Percentiles rank a stretch among this genome's conserved stretches.
Evolutionary conservation across 164 flowering plant genomes (phyloP).

Genomic region (Platanus orientalis): DNA sequence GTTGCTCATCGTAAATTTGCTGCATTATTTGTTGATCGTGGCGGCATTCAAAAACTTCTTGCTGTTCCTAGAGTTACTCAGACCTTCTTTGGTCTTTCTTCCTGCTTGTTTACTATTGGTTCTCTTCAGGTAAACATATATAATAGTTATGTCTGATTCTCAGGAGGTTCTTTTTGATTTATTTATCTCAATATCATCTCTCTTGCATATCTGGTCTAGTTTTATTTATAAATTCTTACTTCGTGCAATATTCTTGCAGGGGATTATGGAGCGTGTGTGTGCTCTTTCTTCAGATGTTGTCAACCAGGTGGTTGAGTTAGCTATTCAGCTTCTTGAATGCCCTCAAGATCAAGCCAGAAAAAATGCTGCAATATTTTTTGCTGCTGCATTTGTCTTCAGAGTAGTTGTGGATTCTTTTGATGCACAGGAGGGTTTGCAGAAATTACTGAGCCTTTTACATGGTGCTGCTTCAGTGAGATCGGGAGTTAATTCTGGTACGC

Average conservation of each 20-base stretch:
- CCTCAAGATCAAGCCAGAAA: slow-evolving; percentile 86
- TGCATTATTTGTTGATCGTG: slow-evolving; percentile 91
- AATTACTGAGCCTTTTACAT: slow-evolving; percentile 60
- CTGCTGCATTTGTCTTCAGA: slow-evolving; percentile 86
- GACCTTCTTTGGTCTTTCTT: slow-evolving; percentile 86
- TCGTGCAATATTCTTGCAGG: slow-evolving; percentile 39
- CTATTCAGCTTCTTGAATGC: slow-evolving; percentile 86
- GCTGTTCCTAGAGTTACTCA: slow-evolving; percentile 65
- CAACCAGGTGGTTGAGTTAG: slow-evolving; percentile 77
- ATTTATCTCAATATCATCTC: neutral
- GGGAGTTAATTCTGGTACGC: slow-evolving; percentile 64
- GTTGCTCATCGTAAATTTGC: slow-evolving; percentile 96
- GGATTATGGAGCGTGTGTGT: slow-evolving; percentile 96
- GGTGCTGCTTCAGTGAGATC: slow-evolving; percentile 90
- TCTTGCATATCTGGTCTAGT: neutral
- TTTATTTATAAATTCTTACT: slow-evolving; percentile 1
- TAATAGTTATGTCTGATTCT: neutral
- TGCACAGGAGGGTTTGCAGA: slow-evolving; percentile 80
- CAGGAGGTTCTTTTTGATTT: neutral
- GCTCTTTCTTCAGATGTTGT: slow-evolving; percentile 83
- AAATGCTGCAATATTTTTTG: slow-evolving; percentile 88
- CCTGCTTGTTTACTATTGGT: slow-evolving; percentile 89
- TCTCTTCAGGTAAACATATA: slow-evolving; percentile 76
- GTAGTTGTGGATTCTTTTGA: slow-evolving; percentile 91
- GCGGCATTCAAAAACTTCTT: slow-evolving; percentile 91